Evolutionary conservation across 108 stramenopile species (phyloP), one percentile per base, ranked within the genome.

Genomic region (Nannochloropsis salina): DNA sequence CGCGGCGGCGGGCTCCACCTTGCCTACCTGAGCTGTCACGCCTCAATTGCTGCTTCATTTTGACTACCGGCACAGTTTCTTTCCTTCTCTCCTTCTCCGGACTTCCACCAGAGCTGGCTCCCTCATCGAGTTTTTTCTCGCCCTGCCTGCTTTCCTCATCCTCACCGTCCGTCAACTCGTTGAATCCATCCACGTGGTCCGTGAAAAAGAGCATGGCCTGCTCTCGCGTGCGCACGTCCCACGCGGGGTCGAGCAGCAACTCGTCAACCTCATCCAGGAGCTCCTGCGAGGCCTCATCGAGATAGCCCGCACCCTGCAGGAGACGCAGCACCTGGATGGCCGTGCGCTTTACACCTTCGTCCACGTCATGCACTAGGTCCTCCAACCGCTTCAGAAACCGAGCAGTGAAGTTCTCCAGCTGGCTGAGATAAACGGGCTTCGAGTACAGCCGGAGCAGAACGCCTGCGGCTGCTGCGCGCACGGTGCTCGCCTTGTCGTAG

Each of bases 231-330:
- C 61, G 61, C 61, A 74, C 61, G 61, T 74, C 61, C 61, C 61
- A 74, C 15, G 15, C 20, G 20, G 61, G 61, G 61, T 74, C 61
- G 15, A 74, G 61, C 61, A 74, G 61, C 6, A 74, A 74, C 61
- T 74, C 61, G n/a, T 74, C 61, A 15, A 74, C 61, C 61, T 74
- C 61, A 74, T 74, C 61, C 61, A 74, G n/a, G 20, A 74, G 61
- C 8, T 74, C 61, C 20, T 74, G 61, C 61, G 61, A 74, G 2
- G 61, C 61, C 61, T 74, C 61, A 6, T 74, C 61, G n/a, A 74
- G 61, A 74, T 74, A 74, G 2, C 61, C 61, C 61, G 61, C 61
- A 15, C 61, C 61, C 61, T 74, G 61, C 61, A 74, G 61, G 20
- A 74, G n/a, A 74, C 61, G 61, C 8, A 74, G n/a, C 15, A 74